Evolutionary conservation across 2,329 filamentous ascomycete species (phyloP).

Genomic region (Hansfordia pulvinata): DNA sequence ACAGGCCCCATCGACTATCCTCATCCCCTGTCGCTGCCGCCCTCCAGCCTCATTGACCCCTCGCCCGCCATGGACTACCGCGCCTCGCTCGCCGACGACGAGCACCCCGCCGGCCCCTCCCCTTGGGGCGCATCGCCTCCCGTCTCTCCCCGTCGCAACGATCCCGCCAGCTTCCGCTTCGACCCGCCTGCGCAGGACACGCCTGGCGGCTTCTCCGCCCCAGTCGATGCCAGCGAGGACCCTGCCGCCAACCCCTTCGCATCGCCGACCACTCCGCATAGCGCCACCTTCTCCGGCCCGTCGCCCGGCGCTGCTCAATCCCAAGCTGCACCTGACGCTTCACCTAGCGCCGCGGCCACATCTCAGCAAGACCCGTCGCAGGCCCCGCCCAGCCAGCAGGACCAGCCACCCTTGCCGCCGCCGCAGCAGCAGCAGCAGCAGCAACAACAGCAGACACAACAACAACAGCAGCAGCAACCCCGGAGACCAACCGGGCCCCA

Average conservation of each 20-base stretch:
- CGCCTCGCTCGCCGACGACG: conserved; percentile 38
- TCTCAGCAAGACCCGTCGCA: conserved; percentile 9
- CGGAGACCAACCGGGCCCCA: conserved; percentile 49
- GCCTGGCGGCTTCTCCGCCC: no score
- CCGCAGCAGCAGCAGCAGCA: conserved; percentile 6
- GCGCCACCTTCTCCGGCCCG: conserved; percentile 23
- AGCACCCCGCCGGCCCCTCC: conserved; percentile 36
- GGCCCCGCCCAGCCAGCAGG: conserved; percentile 9
- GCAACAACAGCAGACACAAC: conserved; percentile 1
- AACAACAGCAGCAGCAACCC: conserved; percentile 28
- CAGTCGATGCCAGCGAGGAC: conserved; percentile 24
- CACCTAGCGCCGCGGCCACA: conserved; percentile 9
- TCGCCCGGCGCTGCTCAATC: conserved; percentile 13
- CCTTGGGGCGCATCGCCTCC: conserved; percentile 43
- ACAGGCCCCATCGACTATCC: conserved; percentile 3
- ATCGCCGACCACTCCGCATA: conserved; percentile 32
- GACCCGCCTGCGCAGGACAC: conserved; percentile 22
- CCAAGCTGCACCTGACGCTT: conserved; percentile 3
- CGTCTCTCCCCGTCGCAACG: conserved; percentile 32
- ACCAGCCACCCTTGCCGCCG: conserved; percentile 7
- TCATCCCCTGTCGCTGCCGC: conserved; percentile 2
- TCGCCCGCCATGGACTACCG: conserved; percentile 40
- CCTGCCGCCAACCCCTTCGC: conserved; percentile 24
- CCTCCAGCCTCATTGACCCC: conserved; percentile 1
- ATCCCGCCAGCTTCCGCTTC: conserved; percentile 31